phyloP scores from a whole-genome alignment of 106 monocot genomes.

The Iris macrosiphon region DNA sequence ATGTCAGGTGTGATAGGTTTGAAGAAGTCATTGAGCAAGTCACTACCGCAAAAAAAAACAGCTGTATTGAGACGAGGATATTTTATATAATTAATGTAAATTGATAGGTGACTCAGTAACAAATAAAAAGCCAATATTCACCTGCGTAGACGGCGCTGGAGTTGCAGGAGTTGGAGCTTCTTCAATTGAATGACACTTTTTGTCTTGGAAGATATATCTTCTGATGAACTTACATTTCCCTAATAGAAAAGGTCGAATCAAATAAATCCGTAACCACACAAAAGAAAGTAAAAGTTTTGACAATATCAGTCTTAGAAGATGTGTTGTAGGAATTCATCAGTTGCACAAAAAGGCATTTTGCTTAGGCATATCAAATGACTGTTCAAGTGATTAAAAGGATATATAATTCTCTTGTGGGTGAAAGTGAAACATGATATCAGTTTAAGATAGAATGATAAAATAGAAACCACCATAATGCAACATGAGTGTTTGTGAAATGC shows the following conservation, averaged over 20 bases:
- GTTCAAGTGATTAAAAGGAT: too few relatives aligned
- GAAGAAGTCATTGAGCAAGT: conserved; percentile 90
- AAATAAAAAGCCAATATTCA: conserved; percentile 10
- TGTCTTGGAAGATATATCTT: conserved; percentile 94
- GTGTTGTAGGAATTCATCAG: too few relatives aligned
- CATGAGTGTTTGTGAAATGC: too few relatives aligned
- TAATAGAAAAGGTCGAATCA: conserved; percentile 22
- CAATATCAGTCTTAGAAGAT: too few relatives aligned
- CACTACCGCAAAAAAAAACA: conserved; percentile 36
- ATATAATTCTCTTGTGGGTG: too few relatives aligned
- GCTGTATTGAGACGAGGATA: neutral
- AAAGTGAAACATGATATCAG: too few relatives aligned
- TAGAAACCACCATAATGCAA: too few relatives aligned
- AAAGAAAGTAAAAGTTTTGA: neutral
- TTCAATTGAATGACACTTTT: conserved; percentile 98
- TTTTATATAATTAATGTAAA: neutral
- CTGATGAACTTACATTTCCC: conserved; percentile 88
- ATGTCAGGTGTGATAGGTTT: conserved; percentile 80
- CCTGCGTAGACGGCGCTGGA: conserved; percentile 88
- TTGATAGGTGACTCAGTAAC: too few relatives aligned
- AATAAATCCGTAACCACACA: neutral
- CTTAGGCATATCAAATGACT: too few relatives aligned
- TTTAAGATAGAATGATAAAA: too few relatives aligned
- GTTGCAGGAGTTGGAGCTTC: conserved; percentile 90
- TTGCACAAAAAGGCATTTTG: too few relatives aligned